Conservation (phyloP, 2,329 filamentous ascomycete genomes). For the Coniochaeta ligniaria region DNA sequence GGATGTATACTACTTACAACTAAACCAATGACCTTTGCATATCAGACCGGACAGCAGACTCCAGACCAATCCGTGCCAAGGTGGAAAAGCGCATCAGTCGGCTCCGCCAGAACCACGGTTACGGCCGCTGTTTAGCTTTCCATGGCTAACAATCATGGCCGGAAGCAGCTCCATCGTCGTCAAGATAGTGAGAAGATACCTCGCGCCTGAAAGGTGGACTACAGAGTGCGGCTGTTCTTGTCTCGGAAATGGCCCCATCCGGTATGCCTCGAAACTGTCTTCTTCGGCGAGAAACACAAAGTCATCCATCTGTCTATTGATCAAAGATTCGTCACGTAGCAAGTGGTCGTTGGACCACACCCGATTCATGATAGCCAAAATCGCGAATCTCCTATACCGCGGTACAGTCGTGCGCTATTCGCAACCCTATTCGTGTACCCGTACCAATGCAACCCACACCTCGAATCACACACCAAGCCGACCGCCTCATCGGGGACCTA, state of each 20-base stretch:
- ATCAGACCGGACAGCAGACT: background rate
- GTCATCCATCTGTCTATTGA: too few species aligned
- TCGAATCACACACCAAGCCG: background rate
- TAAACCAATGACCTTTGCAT: background rate
- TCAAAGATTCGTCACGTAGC: background rate
- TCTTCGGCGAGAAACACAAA: background rate
- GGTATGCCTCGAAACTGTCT: background rate
- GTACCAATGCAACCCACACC: background rate
- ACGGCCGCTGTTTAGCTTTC: background rate
- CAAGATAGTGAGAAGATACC: background rate
- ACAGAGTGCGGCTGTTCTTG: background rate
- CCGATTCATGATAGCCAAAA: background rate
- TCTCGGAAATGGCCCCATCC: background rate
- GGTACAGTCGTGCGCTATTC: background rate
- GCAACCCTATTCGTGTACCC: background rate
- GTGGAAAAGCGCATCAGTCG: background rate
- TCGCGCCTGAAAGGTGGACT: background rate
- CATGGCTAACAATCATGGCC: background rate
- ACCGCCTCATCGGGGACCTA: constrained; percentile 1
- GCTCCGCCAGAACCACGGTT: background rate
- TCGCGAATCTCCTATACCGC: background rate
- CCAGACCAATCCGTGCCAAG: background rate
- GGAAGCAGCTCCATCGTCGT: background rate
- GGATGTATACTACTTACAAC: background rate
- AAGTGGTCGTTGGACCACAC: background rate